Base-by-base conservation (phyloP, 768 basidiomycete genomes). In the Mycena amicta region DNA sequence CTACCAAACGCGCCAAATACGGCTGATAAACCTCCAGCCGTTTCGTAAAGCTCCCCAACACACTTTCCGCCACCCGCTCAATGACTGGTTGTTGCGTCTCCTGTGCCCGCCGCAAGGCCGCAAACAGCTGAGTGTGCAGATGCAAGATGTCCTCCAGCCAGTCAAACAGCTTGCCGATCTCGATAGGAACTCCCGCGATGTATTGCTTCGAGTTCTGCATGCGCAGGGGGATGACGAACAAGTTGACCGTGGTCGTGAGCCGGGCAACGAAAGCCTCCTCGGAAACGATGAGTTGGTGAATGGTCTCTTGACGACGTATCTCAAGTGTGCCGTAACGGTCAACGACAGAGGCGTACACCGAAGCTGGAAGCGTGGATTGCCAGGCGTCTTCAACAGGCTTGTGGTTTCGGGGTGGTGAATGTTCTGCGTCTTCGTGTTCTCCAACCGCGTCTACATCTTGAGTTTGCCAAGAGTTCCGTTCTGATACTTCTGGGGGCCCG, bases 71-170 rank as follows among this genome's bases (percentile, higher is more conserved):
- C 27, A 94, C 71, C 18, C 79, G 71, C 52, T 77, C 74, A 15
- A 89, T 71, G 46, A 82, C 71, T 1, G 80, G 71, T 52, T 74
- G 69, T 59, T 81, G 77, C 41, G 70, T 67, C 16, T 77, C 69
- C 20, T 79, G 74, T 27, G 77, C 67, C 13, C 75, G 65, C 13
- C 77, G 72, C 59, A 92, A 68, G 1, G 80, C 71, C 3, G 77
- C 75, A 6, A 80, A 76, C 25, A 97, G 76, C 57, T 87, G 81
- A 3, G 77, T 74, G 63, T 97, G 95, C 2, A 95, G 75, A 53
- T 87, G 86, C 11, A 89, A 77, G 59, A 98, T 91, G 64, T 93
- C 92, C 63, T 95, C 93, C 50, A 95, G 74, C 88, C 91, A 93
- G 71, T 95, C 93, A 59, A 98, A 86, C 22, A 94, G 77, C 12